Percentiles rank a stretch among this genome's conserved stretches.
Evolutionary conservation across 1,139 yeast species (phyloP).

Genomic region (Blastobotrys serpentis): DNA sequence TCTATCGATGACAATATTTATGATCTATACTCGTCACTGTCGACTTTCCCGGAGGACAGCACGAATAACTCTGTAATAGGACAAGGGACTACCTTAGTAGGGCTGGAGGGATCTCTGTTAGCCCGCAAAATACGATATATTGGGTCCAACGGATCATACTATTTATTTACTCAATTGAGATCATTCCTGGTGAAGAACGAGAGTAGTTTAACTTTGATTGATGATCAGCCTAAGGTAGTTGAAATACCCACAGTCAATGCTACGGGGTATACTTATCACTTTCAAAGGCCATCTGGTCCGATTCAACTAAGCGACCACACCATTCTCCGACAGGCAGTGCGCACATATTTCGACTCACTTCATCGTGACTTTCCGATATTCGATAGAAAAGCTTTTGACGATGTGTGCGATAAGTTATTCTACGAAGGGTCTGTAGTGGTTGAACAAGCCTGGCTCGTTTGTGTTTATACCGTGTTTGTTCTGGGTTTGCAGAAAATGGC

Average conservation of each 20-base stretch:
- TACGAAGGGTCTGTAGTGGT: background rate
- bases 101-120: background rate
- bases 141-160: background rate
- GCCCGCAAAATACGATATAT: background rate
- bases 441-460: background rate
- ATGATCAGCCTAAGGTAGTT: background rate
- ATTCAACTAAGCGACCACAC: background rate
- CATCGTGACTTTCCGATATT: conserved; percentile 1
- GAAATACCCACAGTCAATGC: background rate
- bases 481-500: no score
- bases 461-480: background rate
- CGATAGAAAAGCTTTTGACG: background rate
- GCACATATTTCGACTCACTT: background rate
- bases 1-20: background rate
- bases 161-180: background rate
- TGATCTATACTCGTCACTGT: no score
- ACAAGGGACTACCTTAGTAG: background rate
- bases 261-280: background rate
- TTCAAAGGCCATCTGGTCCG: background rate
- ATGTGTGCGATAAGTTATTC: background rate
- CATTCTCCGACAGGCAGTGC: background rate
- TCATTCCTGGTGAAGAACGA: background rate
- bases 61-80: no score
- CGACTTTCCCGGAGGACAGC: no score
- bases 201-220: background rate